Percentiles rank a stretch among this genome's conserved stretches.
phyloP scores from a whole-genome alignment of 495 filamentous ascomycete species.

The Xylaria intraflava region DNA sequence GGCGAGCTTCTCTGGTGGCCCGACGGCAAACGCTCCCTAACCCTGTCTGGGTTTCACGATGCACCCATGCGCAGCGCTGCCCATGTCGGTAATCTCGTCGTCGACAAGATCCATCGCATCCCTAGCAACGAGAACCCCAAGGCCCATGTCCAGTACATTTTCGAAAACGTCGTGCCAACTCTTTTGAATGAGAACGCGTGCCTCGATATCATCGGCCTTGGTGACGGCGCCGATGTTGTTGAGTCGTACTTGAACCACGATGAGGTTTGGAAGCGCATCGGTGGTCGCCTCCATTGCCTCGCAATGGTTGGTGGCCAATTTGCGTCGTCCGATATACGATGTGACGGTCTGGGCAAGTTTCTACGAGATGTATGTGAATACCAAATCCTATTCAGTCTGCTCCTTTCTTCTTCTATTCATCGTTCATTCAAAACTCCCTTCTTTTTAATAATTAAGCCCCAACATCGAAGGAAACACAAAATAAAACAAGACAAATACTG shows the following conservation, averaged over 20 bases:
- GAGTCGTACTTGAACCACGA: conserved; percentile 50
- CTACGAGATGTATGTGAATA: conserved; percentile 38
- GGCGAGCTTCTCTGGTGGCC: conserved; percentile 67
- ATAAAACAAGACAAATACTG: not conserved
- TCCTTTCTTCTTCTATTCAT: not conserved
- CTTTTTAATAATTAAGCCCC: not conserved
- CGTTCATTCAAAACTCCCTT: not conserved
- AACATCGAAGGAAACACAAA: not conserved
- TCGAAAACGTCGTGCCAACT: conserved; percentile 51
- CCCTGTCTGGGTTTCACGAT: conserved; percentile 41
- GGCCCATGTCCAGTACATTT: conserved; percentile 58
- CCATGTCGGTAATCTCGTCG: conserved; percentile 33
- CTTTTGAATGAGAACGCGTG: conserved; percentile 38
- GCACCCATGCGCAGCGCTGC: conserved; percentile 52
- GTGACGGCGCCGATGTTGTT: conserved; percentile 48
- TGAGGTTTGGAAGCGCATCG: conserved; percentile 42
- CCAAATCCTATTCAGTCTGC: not conserved
- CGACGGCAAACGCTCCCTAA: conserved; percentile 48
- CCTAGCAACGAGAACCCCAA: conserved; percentile 42
- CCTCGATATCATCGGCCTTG: conserved; percentile 60
- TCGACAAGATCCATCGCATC: conserved; percentile 44
- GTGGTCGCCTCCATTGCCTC: conserved; percentile 29
- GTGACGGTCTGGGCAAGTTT: conserved; percentile 38
- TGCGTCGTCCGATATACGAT: conserved; percentile 23
- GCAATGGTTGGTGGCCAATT: conserved; percentile 37